A percentile compares a stretch with the other conserved stretches of the same genome.
Evolutionary conservation across 192 early-diverging fungal genomes (phyloP).

Genomic region (Chytriomyces sp.): DNA sequence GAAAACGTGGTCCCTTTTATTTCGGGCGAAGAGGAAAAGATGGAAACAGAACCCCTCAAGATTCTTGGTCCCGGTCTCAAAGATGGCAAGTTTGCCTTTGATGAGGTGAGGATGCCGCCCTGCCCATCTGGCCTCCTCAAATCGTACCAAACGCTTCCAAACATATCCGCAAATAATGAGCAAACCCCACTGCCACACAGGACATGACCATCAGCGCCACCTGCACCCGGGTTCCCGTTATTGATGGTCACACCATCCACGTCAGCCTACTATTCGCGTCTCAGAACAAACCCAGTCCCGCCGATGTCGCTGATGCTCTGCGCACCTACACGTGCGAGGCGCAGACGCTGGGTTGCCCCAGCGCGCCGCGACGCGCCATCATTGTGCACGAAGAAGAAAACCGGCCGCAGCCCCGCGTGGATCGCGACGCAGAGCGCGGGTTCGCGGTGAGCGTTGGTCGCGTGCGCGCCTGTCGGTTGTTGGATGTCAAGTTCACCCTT

Average conservation of each 20-base stretch:
- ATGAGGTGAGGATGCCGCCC: background rate
- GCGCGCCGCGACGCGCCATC: slow-evolving; percentile 81
- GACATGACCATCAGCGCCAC: slow-evolving; percentile 84
- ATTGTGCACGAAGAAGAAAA: slow-evolving; percentile 68
- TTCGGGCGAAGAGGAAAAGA: slow-evolving; percentile 94
- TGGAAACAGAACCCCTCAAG: slow-evolving; percentile 92
- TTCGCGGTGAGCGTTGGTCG: slow-evolving; percentile 93
- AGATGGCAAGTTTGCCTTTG: slow-evolving; percentile 11
- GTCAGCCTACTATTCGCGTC: slow-evolving; percentile 82
- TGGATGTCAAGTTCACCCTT: slow-evolving; percentile 90
- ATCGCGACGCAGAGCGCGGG: slow-evolving; percentile 80
- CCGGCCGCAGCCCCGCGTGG: slow-evolving; percentile 93
- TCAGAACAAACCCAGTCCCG: slow-evolving; percentile 68
- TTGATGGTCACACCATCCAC: slow-evolving; percentile 94
- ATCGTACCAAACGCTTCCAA: background rate
- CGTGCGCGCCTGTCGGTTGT: slow-evolving; percentile 79
- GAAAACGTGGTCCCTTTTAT: slow-evolving; percentile 97
- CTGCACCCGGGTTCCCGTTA: slow-evolving; percentile 94
- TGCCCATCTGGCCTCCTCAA: background rate
- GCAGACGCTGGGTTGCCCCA: slow-evolving; percentile 73
- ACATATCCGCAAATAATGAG: background rate
- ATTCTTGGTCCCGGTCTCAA: slow-evolving; percentile 69
- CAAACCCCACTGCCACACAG: background rate
- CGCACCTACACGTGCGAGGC: slow-evolving; percentile 78
- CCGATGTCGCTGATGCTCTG: slow-evolving; percentile 73